These are phyloP conservation scores for Clarkia xantiana DNA, from an alignment of 345 rosid genomes.

Conservation along the genomic window DNA sequence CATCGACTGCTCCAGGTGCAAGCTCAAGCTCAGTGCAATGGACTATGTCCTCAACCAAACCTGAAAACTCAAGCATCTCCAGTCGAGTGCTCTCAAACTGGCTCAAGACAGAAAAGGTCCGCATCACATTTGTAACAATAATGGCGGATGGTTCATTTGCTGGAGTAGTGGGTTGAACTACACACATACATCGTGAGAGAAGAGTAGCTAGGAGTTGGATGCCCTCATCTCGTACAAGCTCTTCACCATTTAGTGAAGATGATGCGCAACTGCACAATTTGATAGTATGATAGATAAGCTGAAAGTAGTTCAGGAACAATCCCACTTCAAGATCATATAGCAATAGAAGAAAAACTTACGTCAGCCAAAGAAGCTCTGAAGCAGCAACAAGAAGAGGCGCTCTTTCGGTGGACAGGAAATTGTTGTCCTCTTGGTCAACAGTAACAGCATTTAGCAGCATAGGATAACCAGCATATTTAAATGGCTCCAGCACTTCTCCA, in stretches of 20 bases:
- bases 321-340: conserved; percentile 6
- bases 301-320: conserved; percentile 18
- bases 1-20: conserved; percentile 82
- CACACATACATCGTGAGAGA: conserved; percentile 86
- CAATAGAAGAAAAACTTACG: conserved; percentile 28
- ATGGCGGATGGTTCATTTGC: conserved; percentile 81
- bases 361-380: conserved; percentile 89
- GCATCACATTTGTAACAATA: conserved; percentile 86
- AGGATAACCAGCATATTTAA: conserved; percentile 98
- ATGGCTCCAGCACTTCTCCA: conserved; percentile 76
- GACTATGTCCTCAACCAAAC: conserved; percentile 76
- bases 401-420: conserved; percentile 82
- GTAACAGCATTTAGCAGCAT: conserved; percentile 90
- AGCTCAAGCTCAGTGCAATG: conserved; percentile 92
- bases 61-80: conserved; percentile 60
- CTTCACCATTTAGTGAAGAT: conserved; percentile 97
- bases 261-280: conserved; percentile 59
- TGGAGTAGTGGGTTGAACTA: conserved; percentile 92
- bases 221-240: conserved; percentile 96
- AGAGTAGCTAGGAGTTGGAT: conserved; percentile 77
- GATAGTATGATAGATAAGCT: conserved; percentile 1
- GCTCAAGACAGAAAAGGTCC: conserved; percentile 72
- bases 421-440: conserved; percentile 81
- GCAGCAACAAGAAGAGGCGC: conserved; percentile 96
- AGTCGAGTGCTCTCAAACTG: conserved; percentile 83